phyloP scores from a whole-genome alignment of 2,329 filamentous ascomycete species.

The Sporothrix protearum region DNA sequence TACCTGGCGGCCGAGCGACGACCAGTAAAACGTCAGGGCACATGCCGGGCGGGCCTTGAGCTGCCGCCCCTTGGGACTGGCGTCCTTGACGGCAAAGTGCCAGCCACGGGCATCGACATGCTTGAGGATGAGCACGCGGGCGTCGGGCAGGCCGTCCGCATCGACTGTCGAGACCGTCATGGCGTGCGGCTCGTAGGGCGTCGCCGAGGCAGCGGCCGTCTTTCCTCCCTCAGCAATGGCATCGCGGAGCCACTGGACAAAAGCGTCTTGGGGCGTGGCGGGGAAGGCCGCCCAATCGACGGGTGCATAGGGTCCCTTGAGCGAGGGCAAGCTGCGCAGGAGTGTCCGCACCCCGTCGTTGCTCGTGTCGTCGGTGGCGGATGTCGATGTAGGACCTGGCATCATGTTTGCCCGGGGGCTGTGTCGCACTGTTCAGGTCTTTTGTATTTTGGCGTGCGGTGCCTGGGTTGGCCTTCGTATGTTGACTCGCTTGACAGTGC shows the following conservation, averaged over 20 bases:
- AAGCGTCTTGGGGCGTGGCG: constrained; percentile 23
- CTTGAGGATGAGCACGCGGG: constrained; percentile 27
- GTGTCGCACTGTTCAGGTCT: neutral
- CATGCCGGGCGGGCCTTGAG: constrained; percentile 3
- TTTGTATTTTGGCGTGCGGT: neutral
- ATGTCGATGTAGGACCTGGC: neutral
- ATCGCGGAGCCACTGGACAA: constrained; percentile 23
- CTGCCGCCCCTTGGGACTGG: constrained; percentile 26
- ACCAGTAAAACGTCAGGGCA: constrained; percentile 27
- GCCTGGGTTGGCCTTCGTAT: neutral
- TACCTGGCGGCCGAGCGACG: constrained; percentile 23
- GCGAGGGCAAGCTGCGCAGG: constrained; percentile 19
- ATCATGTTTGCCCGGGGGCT: neutral
- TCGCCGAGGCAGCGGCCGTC: neutral
- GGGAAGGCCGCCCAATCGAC: constrained; percentile 21
- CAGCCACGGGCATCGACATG: constrained; percentile 26
- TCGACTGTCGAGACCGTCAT: constrained; percentile 26
- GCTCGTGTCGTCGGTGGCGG: neutral
- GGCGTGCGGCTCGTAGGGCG: constrained; percentile 25
- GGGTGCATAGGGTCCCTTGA: constrained; percentile 17
- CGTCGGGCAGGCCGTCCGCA: constrained; percentile 18
- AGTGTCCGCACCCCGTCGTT: neutral
- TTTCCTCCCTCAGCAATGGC: constrained; percentile 14
- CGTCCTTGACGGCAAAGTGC: constrained; percentile 25
- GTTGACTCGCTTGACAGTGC: neutral